Conservation (phyloP, 345 rosid species). For the Toxicodendron radicans region DNA sequence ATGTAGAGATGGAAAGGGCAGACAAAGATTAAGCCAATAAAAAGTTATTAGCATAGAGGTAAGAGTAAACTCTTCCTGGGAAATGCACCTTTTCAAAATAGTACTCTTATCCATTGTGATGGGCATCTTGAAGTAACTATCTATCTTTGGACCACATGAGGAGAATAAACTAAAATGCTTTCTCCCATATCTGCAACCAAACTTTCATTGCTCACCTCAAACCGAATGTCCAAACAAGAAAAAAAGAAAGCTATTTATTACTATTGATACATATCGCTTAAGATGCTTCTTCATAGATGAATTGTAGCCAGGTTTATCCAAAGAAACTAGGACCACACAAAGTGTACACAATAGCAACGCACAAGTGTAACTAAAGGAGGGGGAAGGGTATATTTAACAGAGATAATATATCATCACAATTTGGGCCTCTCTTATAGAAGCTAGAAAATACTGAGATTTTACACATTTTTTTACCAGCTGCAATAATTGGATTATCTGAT, state of each 20-base stretch:
- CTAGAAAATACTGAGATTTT: not conserved
- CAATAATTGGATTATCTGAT: not conserved
- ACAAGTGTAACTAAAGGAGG: not conserved
- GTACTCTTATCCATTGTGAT: constrained; percentile 6
- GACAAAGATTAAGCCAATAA: not conserved
- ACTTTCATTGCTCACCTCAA: not conserved
- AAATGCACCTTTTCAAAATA: not conserved
- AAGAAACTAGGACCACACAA: not conserved
- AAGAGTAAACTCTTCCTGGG: not conserved
- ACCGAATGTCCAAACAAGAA: not conserved
- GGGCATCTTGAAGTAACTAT: not conserved
- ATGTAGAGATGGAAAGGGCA: not conserved
- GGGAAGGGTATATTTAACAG: not conserved
- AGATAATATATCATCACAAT: not conserved
- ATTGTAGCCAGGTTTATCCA: not conserved
- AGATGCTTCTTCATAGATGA: not conserved
- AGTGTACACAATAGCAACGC: not conserved
- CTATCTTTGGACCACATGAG: constrained; percentile 4
- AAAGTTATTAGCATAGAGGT: too few species aligned
- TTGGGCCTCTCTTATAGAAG: not conserved
- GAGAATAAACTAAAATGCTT: not conserved
- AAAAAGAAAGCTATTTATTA: not conserved
- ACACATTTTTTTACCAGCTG: not conserved
- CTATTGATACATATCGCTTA: not conserved
- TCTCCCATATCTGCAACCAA: not conserved